Conservation (phyloP, 2,329 filamentous ascomycete genomes). For the Aureobasidium leucospermi region DNA sequence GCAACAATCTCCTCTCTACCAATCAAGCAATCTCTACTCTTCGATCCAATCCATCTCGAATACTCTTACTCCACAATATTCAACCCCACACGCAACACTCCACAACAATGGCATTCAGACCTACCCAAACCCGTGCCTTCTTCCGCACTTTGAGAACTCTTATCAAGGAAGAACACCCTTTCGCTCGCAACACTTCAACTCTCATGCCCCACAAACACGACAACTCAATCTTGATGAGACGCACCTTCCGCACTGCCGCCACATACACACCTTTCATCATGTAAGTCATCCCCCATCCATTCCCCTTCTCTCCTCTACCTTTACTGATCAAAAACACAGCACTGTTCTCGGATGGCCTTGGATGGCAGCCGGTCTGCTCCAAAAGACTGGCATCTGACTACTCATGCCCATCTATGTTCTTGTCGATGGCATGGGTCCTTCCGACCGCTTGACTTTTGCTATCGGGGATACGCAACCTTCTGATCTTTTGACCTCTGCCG, state of each 20-base stretch:
- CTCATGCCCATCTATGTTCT: background rate
- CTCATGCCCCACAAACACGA: constrained; percentile 4
- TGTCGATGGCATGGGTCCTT: background rate
- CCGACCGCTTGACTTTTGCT: background rate
- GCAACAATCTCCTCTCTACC: background rate
- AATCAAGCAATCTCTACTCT: background rate
- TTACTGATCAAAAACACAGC: background rate
- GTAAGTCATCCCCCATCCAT: background rate
- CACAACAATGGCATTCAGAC: constrained; percentile 13
- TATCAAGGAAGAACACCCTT: constrained; percentile 1
- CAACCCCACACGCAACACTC: background rate
- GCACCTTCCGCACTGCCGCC: background rate
- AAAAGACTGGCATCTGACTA: constrained; percentile 7
- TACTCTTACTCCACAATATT: background rate
- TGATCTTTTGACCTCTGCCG: background rate
- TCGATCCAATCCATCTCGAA: background rate
- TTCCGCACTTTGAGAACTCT: constrained; percentile 8
- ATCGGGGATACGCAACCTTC: background rate
- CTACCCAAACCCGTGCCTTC: constrained; percentile 11
- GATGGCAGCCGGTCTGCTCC: background rate
- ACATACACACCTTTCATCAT: background rate
- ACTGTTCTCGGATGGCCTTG: background rate
- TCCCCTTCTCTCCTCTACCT: background rate
- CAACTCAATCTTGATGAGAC: background rate
- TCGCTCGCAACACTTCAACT: constrained; percentile 6